Base-by-base conservation (phyloP, 2,329 filamentous ascomycete genomes). In the Colletotrichum sp. region DNA sequence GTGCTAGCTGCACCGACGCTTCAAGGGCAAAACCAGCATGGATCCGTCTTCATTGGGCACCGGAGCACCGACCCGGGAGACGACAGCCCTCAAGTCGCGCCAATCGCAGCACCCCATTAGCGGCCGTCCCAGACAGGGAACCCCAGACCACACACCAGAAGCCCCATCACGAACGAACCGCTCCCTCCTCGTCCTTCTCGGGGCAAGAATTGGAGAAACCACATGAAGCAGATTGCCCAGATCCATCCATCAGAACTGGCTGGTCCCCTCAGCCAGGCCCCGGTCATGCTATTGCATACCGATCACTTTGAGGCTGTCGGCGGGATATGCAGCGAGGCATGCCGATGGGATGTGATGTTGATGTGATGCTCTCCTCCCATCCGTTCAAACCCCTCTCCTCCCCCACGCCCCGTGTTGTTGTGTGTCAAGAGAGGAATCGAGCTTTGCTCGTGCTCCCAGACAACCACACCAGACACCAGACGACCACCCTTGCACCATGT, bases 141-240 rank as follows among this genome's bases (percentile, higher is more conserved):
- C 69, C 69, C 72, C 32, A 61, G 63, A 21, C 3, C 59, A 61
- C 32, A 21, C n/a, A 13, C 24, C 55, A 68, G 57, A 75, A 21
- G 43, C 55, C 55, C 73, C 55, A 26, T 64, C 28, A 57, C 69
- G 55, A 64, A 73, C 43, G 69, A 72, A 67, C 69, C 57, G 21
- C 73, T 67, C 43, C 36, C 64, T 68, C 69, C 36, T 75, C 57
- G 18, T 59, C 52, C 28, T 43, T 21, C 43, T 48, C 43, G 43
- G n/a, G 12, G 43, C 43, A 48, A n/a, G 32, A 64, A 52, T 75
- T 75, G 73, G 73, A 75, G 73, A 75, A 75, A 68, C 55, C 63
- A 57, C 39, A 72, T 21, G 55, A 67, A 61, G 34, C 52, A 59
- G 60, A 48, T 15, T 64, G 24, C 43, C 65, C 34, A 21, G 21